Evolutionary conservation across 1,139 yeast genomes (phyloP).

Genomic region (Geotrichum restrictum): DNA sequence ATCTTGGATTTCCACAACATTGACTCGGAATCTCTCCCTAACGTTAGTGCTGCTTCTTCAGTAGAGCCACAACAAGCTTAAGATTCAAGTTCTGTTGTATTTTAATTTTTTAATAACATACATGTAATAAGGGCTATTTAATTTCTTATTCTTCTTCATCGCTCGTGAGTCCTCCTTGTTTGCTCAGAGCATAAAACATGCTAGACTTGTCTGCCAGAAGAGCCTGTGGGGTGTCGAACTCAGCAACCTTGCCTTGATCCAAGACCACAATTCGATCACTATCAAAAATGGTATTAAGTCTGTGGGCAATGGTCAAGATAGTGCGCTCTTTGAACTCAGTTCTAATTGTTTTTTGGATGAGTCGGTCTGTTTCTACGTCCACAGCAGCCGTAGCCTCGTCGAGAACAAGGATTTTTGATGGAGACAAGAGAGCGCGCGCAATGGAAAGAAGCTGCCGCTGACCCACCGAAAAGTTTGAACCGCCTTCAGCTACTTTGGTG

Average conservation of each 20-base stretch:
- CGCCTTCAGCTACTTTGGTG: constrained; percentile 58
- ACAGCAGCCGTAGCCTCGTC: constrained; percentile 89
- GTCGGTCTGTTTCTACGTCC: constrained; percentile 71
- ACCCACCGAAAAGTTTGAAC: constrained; percentile 70
- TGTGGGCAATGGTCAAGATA: constrained; percentile 75
- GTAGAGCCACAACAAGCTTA: not conserved
- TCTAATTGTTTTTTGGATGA: constrained; percentile 71
- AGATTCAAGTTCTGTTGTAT: not conserved
- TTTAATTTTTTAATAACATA: not conserved
- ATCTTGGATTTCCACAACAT: constrained; percentile 90
- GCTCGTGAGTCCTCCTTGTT: constrained; percentile 59
- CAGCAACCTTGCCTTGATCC: constrained; percentile 63
- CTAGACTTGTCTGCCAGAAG: constrained; percentile 55
- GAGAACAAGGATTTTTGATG: constrained; percentile 59
- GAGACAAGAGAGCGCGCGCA: constrained; percentile 64
- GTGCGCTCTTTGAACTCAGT: constrained; percentile 60
- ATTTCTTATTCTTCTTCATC: not conserved
- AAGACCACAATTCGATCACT: constrained; percentile 68
- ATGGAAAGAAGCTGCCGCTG: constrained; percentile 73
- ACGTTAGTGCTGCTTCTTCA: not conserved
- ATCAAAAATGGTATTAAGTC: constrained; percentile 77
- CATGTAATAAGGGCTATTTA: not conserved
- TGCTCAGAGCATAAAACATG: constrained; percentile 83
- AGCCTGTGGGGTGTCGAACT: constrained; percentile 61
- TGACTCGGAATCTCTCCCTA: constrained; percentile 35